These are phyloP conservation scores for Aspergillus spinulosporus DNA, from an alignment of 2,329 filamentous ascomycete species.

Conservation along the genomic window DNA sequence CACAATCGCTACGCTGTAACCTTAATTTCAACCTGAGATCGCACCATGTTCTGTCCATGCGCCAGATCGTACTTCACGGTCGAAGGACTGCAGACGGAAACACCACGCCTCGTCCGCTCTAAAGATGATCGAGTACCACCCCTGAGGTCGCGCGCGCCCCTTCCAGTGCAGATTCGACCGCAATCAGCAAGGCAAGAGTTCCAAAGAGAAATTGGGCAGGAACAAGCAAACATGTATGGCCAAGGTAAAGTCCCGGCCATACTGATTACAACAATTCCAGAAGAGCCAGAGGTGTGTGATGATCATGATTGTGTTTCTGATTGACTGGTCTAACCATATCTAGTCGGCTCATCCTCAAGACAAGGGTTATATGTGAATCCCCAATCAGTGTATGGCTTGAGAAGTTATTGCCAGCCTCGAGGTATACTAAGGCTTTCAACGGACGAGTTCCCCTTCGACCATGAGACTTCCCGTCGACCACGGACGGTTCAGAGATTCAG, in stretches of 20 bases:
- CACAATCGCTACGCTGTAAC: neutral
- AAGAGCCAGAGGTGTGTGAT: constrained; percentile 13
- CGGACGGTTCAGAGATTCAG: neutral
- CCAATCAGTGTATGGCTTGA: neutral
- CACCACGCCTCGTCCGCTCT: constrained; percentile 16
- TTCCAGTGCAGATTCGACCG: constrained; percentile 14
- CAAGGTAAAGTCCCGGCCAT: constrained; percentile 15
- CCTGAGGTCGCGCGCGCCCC: constrained; percentile 3
- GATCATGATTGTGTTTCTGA: neutral
- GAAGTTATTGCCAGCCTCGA: neutral
- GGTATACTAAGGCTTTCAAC: constrained; percentile 19
- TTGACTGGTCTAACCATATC: neutral
- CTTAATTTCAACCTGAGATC: neutral
- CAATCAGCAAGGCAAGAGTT: constrained; percentile 1
- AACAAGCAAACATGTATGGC: neutral
- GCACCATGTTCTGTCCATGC: constrained; percentile 17
- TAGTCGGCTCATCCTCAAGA: constrained; percentile 9
- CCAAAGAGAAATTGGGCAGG: neutral
- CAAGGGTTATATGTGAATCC: constrained; percentile 9
- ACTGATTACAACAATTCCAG: constrained; percentile 13
- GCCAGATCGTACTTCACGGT: constrained; percentile 11
- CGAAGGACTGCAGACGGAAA: constrained; percentile 15
- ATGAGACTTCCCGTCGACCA: neutral
- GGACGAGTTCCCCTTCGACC: constrained; percentile 13
- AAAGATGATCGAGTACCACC: neutral